A percentile compares a stretch with the other conserved stretches of the same genome.
These are phyloP conservation scores for Penicillium coffeae DNA, from an alignment of 495 filamentous ascomycete species.

Conservation along the genomic window DNA sequence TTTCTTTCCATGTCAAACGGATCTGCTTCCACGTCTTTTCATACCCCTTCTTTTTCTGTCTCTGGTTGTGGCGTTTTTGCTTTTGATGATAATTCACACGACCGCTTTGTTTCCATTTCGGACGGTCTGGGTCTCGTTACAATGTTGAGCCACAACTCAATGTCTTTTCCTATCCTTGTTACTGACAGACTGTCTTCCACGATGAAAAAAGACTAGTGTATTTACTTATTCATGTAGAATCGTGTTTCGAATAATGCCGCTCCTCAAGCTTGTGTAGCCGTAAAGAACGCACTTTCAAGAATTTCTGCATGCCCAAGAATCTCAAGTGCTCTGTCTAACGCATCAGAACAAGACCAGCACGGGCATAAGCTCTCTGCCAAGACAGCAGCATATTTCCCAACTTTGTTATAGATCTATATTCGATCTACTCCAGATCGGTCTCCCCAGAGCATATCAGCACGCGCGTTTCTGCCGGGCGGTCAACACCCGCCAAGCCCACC, in stretches of 20 bases:
- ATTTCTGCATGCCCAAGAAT: too few species aligned
- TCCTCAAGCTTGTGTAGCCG: too few species aligned
- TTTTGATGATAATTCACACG: constrained; percentile 17
- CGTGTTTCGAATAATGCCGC: not conserved
- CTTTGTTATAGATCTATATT: too few species aligned
- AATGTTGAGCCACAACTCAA: not conserved
- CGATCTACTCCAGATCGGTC: too few species aligned
- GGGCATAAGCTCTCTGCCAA: too few species aligned
- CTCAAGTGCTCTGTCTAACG: too few species aligned
- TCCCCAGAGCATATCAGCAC: not conserved
- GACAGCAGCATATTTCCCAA: too few species aligned
- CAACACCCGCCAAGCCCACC: constrained; percentile 20
- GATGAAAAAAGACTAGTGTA: not conserved
- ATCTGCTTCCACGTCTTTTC: not conserved
- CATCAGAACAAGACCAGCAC: too few species aligned
- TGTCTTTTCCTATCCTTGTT: not conserved
- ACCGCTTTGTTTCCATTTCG: constrained; percentile 2
- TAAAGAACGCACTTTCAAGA: too few species aligned
- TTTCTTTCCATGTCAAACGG: constrained; percentile 3
- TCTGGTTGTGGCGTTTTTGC: not conserved
- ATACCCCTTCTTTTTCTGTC: constrained; percentile 1
- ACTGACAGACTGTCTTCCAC: too few species aligned
- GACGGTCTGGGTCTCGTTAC: constrained; percentile 1
- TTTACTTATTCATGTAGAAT: not conserved
- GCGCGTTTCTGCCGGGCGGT: constrained; percentile 27